Evolutionary conservation across 176 grass and related monocot species (phyloP), one percentile per base, ranked within the genome.

Genomic region (Carex parvula): DNA sequence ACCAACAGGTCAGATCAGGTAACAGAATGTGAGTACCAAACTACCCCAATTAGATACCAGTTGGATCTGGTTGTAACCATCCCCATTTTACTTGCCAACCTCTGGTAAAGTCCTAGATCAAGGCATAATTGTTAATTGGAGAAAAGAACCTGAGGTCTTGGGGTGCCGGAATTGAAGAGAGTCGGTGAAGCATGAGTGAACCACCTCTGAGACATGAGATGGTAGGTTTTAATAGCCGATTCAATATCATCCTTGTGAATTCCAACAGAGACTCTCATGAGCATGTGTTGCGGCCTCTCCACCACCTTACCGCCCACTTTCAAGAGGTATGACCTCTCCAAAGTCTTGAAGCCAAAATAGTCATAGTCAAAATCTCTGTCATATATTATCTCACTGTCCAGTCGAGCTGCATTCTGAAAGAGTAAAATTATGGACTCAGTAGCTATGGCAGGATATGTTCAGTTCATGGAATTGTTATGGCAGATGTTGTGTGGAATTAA

Each of bases 331-430:
- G 95, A 98, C 64, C 95, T 93, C 84, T 98, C 95, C 22, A 98
- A 80, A 61, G 95, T 98, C 66, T 98, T 98, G 85, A 98, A 98
- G 30, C 95, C 95, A 67, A 98, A 98, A 81, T 92, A 98, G 21
- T 98, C 95, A 64, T 98, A 98, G 30, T 98, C 95, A 3, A 98
- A 98, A 64, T 98, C 95, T 80, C 95, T 87, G 18, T 98, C 95
- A n/a, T 98, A 98, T 70, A 98, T 98, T 70, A 98, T 98, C 80
- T 98, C 95, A 0, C 95, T 95, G 81, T 98, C 93, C 89, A 98
- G 65, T 21, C 82, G 85, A 85, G 91, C 58, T 52, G 95, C 91
- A 81, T 98, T 93, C 95, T 98, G 91, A n/a, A 95, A 84, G 39
- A 16, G 14, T 18, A 74, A 55, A 76, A 85, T 1, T 72, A 79